Percentiles rank a stretch among this genome's conserved stretches.
Conservation (phyloP, 768 basidiomycete species). For the Rhodotorula babjevae region DNA sequence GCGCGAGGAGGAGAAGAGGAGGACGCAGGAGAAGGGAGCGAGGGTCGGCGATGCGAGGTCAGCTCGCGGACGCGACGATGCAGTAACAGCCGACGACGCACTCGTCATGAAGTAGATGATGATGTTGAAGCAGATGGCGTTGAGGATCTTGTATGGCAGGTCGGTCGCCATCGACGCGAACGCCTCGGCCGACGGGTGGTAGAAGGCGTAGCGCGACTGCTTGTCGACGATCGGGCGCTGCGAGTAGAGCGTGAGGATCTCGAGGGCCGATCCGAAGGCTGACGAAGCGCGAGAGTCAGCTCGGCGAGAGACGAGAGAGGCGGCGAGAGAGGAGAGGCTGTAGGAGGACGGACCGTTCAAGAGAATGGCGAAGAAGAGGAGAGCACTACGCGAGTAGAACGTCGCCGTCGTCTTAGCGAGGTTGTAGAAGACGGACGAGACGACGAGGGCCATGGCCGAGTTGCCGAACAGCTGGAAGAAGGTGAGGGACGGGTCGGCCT, state of each 20-base stretch:
- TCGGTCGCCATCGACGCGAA: constrained; percentile 45
- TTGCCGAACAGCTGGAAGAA: constrained; percentile 50
- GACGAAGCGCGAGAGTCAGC: constrained; percentile 41
- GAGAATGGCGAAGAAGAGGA: constrained; percentile 63
- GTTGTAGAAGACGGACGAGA: constrained; percentile 63
- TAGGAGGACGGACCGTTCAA: background rate
- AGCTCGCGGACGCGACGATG: too few species aligned
- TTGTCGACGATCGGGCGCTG: constrained; percentile 40
- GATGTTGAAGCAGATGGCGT: constrained; percentile 35
- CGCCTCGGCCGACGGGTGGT: constrained; percentile 51
- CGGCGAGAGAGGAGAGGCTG: constrained; percentile 59
- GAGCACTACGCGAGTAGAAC: constrained; percentile 69
- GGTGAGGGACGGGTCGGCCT: constrained; percentile 49
- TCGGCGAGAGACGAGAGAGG: constrained; percentile 57
- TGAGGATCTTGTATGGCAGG: constrained; percentile 40
- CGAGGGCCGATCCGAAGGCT: constrained; percentile 49
- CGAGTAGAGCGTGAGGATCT: constrained; percentile 44
- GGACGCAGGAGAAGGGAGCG: too few species aligned
- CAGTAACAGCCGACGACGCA: too few species aligned
- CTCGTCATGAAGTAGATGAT: constrained; percentile 40
- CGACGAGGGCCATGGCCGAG: constrained; percentile 46
- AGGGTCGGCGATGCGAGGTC: too few species aligned
- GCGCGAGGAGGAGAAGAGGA: constrained; percentile 44
- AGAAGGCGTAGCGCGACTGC: constrained; percentile 50
- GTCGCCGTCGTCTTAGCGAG: constrained; percentile 53